Evolutionary conservation across 306 rosid genomes (phyloP), one percentile per base, ranked within the genome.

Genomic region (Mimosa bimucronata): DNA sequence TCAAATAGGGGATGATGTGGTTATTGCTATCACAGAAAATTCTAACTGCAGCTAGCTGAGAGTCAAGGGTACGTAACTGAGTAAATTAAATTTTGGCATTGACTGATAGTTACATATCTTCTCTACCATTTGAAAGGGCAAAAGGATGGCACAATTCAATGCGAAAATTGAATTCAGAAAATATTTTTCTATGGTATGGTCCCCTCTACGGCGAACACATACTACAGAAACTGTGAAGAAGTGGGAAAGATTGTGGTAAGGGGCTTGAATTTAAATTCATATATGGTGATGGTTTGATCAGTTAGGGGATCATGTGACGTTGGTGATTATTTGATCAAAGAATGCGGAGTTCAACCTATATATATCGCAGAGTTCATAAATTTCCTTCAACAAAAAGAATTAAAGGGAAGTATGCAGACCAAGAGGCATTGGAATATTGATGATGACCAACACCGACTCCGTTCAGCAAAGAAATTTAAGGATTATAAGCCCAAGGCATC

Each of bases 241-340:
- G n/a, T n/a, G 7, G 21, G 12, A 42, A 29, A 2, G 37, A 2
- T 41, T 0, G 18, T 19, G 12, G 4, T 5, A 11, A 4, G 11
- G 2, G 15, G 38, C 23, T 71, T 45, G 3, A 55, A 8, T 10
- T 40, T 40, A 40, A 0, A 14, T 71, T 71, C 28, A 5, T 7
- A 25, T 70, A 44, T 52, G 58, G 25, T 25, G 1, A 26, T 26
- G 7, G 5, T 2, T 2, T 66, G 28, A 34, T 19, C n/a, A n/a
- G n/a, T n/a, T n/a, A n/a, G 9, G 75, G 42, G 0, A 23, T 45
- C 3, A n/a, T 50, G 0, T 0, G 2, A 0, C n/a, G n/a, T 18
- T 31, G 14, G 7, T 1, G 14, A 18, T 66, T 16, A 26, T 1
- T 34, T 34, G 23, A 66, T 66, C 26, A 18, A 66, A 31, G 45